Evolutionary conservation across 2,329 filamentous ascomycete genomes (phyloP), one percentile per base, ranked within the genome.

Genomic region (Fusarium falciforme): DNA sequence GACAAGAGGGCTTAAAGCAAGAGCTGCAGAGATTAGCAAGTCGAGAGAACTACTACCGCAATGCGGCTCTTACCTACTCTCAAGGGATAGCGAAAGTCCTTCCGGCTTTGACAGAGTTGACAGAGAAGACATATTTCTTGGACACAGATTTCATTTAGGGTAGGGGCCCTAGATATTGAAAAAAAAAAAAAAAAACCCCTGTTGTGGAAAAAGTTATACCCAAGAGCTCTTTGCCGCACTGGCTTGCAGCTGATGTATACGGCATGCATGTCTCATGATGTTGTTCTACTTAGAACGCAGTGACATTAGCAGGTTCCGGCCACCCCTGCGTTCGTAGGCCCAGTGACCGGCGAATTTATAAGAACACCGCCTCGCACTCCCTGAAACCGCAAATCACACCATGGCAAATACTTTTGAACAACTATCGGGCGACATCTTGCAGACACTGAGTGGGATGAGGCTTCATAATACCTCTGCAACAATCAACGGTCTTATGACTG

Each of bases 11-110:
- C 17, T 57, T 66, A 9, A 52, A 22, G 40, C 22, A 31, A 14
- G 64, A 61, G 42, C 29, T 66, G 4, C 57, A 66, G 11, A 66
- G 33, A 17, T 33, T 57, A 17, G 55, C 59, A 55, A 61, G 29
- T 29, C 33, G 27, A 33, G 64, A 66, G 49, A 55, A 27, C n/a
- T 61, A 66, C 47, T 66, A 52, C 33, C 58, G 58, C n/a, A 66
- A 66, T 35, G 57, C 64, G 12, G 58, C 64, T 12, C 57, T 66
- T 6, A 59, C 52, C 16, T 66, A 66, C 52, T 66, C 64, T 6
- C 64, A 66, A 29, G 57, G 60, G 36, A 66, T 66, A 61, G 55
- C 64, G 6, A 52, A 66, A 44, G 35, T 66, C 29, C 55, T 59
- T 25, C 64, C 64, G 25, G 16, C 47, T 44, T 36, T 66, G 6